Evolutionary conservation across 805 yeast genomes (phyloP).

Genomic region (Nakazawaea molendinolei): DNA sequence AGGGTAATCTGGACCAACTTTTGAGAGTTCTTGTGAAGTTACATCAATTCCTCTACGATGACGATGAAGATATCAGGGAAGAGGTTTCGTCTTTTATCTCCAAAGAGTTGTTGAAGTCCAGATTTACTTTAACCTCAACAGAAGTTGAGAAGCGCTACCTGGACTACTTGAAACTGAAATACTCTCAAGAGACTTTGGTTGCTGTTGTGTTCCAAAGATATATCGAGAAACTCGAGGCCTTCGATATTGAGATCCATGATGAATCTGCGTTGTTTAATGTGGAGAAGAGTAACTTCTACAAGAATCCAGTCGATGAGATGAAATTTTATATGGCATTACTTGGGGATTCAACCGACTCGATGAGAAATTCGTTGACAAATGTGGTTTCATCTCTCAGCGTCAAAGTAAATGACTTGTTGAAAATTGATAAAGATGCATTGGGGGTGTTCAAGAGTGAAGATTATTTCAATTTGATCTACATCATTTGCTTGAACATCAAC

Average conservation of each 20-base stretch:
- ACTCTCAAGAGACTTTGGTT: background rate
- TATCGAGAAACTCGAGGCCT: slow-evolving; percentile 3
- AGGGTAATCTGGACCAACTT: background rate
- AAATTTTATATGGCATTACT: background rate
- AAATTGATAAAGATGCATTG: slow-evolving; percentile 2
- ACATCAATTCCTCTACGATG: slow-evolving; percentile 48
- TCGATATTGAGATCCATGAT: slow-evolving; percentile 7
- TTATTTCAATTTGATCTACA: slow-evolving; percentile 4
- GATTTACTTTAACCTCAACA: slow-evolving; percentile 24
- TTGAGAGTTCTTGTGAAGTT: slow-evolving; percentile 17
- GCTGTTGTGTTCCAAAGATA: slow-evolving; percentile 8
- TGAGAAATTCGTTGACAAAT: no score
- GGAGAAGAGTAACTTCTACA: slow-evolving; percentile 64
- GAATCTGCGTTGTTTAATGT: slow-evolving; percentile 44
- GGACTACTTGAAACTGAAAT: slow-evolving; percentile 8
- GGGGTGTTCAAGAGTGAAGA: slow-evolving; percentile 9
- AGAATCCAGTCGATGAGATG: slow-evolving; percentile 33
- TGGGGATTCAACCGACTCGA: background rate
- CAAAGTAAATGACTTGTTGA: background rate
- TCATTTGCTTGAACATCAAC: slow-evolving; percentile 2
- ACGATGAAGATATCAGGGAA: slow-evolving; percentile 54
- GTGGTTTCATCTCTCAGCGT: no score
- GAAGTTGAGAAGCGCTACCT: slow-evolving; percentile 23
- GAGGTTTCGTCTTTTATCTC: slow-evolving; percentile 37
- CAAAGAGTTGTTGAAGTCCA: slow-evolving; percentile 19